Percentiles rank a stretch among this genome's conserved stretches.
Conservation (phyloP, 257 asterid genomes). For the Capsicum baccatum region DNA sequence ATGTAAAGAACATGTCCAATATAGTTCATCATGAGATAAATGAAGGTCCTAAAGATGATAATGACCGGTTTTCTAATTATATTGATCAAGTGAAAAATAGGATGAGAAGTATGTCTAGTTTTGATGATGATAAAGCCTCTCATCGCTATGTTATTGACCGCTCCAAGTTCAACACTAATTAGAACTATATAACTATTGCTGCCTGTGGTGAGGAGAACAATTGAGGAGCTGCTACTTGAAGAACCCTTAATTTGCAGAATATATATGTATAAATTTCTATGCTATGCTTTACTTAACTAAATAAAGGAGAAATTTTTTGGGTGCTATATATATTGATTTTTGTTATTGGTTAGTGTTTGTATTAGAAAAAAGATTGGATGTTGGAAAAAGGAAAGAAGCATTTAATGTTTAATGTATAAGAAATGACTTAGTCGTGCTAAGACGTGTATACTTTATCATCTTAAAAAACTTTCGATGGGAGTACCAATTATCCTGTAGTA, state of each 20-base stretch:
- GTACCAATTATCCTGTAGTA: background rate
- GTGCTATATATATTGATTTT: background rate
- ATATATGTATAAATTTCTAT: background rate
- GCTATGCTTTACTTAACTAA: background rate
- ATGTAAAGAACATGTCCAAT: background rate
- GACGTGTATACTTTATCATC: background rate
- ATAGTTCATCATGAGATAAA: background rate
- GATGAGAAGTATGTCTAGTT: slow-evolving; percentile 26
- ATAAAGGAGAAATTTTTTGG: background rate
- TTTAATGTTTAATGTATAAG: background rate
- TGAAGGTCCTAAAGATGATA: background rate
- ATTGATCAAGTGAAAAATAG: slow-evolving; percentile 29
- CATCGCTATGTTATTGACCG: slow-evolving; percentile 17
- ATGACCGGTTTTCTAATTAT: slow-evolving; percentile 40
- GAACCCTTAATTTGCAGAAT: background rate
- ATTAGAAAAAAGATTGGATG: background rate
- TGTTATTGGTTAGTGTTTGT: background rate
- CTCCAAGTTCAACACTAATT: slow-evolving; percentile 47
- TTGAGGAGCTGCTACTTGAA: background rate
- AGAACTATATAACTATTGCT: slow-evolving; percentile 38
- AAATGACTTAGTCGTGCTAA: background rate
- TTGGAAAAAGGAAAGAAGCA: background rate
- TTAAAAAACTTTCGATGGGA: background rate
- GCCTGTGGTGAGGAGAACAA: background rate
- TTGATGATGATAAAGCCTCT: slow-evolving; percentile 39